Evolutionary conservation across 2,329 filamentous ascomycete genomes (phyloP).

Genomic region (Fusarium guadeloupense): DNA sequence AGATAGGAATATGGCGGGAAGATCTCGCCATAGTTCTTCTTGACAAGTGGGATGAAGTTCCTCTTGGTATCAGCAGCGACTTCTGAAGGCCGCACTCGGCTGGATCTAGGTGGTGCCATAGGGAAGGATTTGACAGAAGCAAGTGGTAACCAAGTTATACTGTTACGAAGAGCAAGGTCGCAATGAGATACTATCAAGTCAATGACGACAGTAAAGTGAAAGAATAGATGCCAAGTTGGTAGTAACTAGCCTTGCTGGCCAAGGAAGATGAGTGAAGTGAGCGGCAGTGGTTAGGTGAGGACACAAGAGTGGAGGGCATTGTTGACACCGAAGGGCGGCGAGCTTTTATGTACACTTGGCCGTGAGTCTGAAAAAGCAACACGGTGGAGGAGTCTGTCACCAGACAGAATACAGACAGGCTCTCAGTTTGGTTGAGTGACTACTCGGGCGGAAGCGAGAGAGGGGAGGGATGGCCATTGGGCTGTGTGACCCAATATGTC

Average conservation of each 20-base stretch:
- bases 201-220: slow-evolving; percentile 11
- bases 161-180: neutral
- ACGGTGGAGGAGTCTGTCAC: slow-evolving; percentile 36
- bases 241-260: neutral
- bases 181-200: slow-evolving; percentile 3
- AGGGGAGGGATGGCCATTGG: slow-evolving; percentile 43
- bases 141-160: slow-evolving; percentile 4
- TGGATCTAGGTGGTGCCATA: slow-evolving; percentile 49
- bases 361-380: slow-evolving; percentile 42
- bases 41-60: slow-evolving; percentile 73
- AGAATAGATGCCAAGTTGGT: neutral
- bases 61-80: slow-evolving; percentile 78
- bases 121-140: slow-evolving; percentile 3
- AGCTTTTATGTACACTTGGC: slow-evolving; percentile 41
- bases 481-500: slow-evolving; percentile 50
- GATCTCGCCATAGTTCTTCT: slow-evolving; percentile 61
- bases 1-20: slow-evolving; percentile 69
- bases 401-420: slow-evolving; percentile 28
- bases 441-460: slow-evolving; percentile 42
- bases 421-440: slow-evolving; percentile 33
- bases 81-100: slow-evolving; percentile 59
- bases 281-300: slow-evolving; percentile 17
- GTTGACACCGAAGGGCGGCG: slow-evolving; percentile 28
- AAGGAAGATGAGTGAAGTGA: slow-evolving; percentile 15
- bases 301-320: slow-evolving; percentile 12